phyloP scores from a whole-genome alignment of 23 red algal genomes.

The Gracilaria caudata region DNA sequence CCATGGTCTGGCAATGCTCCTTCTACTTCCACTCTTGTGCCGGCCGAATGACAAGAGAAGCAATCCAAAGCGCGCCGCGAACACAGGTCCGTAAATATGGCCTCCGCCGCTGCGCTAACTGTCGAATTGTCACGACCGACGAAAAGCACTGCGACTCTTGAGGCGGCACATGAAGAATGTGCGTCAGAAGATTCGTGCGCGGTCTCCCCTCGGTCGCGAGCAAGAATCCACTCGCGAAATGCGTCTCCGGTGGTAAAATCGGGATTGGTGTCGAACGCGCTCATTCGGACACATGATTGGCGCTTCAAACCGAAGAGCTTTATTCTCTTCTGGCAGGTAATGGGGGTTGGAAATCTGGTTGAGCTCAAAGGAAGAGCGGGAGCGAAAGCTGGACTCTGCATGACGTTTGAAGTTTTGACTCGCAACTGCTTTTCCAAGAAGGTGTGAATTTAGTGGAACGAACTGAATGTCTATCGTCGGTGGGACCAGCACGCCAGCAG shows the following conservation, averaged over 20 bases:
- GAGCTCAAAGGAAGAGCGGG: neutral
- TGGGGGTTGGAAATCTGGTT: neutral
- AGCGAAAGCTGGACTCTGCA: neutral
- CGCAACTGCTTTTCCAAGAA: neutral
- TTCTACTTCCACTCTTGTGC: conserved; percentile 33
- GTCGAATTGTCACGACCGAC: conserved; percentile 44
- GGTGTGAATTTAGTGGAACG: neutral
- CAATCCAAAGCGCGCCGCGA: conserved; percentile 35
- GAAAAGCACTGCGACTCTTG: conserved; percentile 47
- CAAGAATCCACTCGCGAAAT: conserved; percentile 57
- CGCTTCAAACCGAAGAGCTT: neutral
- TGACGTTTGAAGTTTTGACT: neutral
- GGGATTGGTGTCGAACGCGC: neutral
- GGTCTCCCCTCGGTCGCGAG: conserved; percentile 36
- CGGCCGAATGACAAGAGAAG: conserved; percentile 48
- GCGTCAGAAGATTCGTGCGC: conserved; percentile 15
- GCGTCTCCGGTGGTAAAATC: conserved; percentile 50
- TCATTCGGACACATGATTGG: neutral
- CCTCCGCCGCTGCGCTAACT: conserved; percentile 38
- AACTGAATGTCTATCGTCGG: neutral
- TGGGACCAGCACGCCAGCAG: neutral
- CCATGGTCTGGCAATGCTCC: conserved; percentile 13
- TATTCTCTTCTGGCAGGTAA: neutral
- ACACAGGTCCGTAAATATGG: conserved; percentile 59
- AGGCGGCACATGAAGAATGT: conserved; percentile 36